phyloP scores from a whole-genome alignment of 805 yeast species.

The Candida namnaoensis region DNA sequence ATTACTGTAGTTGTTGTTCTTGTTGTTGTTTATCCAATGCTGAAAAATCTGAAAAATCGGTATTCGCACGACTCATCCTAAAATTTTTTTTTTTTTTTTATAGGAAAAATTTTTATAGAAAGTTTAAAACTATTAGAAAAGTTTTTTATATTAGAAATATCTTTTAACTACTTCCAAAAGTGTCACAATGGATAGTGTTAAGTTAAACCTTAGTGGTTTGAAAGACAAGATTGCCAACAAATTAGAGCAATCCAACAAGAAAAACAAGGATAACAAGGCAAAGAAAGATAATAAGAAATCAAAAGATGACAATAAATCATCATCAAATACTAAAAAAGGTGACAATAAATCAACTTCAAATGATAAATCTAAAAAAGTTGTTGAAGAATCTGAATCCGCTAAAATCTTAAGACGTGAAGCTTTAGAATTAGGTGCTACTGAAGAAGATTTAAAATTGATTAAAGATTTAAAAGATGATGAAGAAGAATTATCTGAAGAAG shows the following conservation, averaged over 20 bases:
- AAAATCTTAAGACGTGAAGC: constrained; percentile 60
- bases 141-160: too few relatives aligned
- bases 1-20: too few relatives aligned
- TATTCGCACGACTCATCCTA: too few relatives aligned
- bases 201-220: constrained; percentile 37
- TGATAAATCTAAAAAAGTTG: constrained; percentile 4
- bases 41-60: too few relatives aligned
- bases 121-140: too few relatives aligned
- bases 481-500: constrained; percentile 27
- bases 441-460: constrained; percentile 65
- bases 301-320: constrained; percentile 11
- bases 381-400: constrained; percentile 4
- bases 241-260: constrained; percentile 22
- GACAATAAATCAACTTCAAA: constrained; percentile 7
- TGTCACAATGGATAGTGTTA: constrained; percentile 14
- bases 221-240: constrained; percentile 57
- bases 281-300: constrained; percentile 17
- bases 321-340: constrained; percentile 14
- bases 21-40: too few relatives aligned
- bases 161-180: too few relatives aligned
- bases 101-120: too few relatives aligned
- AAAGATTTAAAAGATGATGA: constrained; percentile 44
- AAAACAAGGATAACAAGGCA: constrained; percentile 2
- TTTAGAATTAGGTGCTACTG: constrained; percentile 75
- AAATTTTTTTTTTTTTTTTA: too few relatives aligned